Evolutionary conservation across 1,284 basidiomycete species (phyloP), one percentile per base, ranked within the genome.

Genomic region (Sanguinoderma infundibulare): DNA sequence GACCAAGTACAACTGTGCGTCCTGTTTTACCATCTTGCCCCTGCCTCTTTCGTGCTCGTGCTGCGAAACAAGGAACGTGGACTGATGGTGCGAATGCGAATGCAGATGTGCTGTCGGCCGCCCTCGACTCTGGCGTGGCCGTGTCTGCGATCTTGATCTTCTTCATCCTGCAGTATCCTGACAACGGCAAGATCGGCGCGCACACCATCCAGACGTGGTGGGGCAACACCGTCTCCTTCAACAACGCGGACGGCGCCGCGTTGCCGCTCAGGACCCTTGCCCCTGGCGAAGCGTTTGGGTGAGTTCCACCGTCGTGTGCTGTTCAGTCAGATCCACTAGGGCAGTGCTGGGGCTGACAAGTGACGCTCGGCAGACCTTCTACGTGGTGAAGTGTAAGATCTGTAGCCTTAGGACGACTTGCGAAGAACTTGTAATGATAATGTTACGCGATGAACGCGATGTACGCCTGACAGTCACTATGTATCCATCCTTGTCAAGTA

Each of bases 81-180:
- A 26, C n/a, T 54, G 42, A 36, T 24, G 46, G 34, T 46, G 47
- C 57, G 38, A 20, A 26, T 24, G 1, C 15, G 28, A 24, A 24
- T 30, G 5, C 38, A 78, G 78, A 84, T 62, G 83, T 86, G 52
- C 75, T 87, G 51, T 87, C 85, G 15, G 84, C 85, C 9, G 86
- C 82, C 3, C 72, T 88, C 63, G 84, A 84, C 72, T 80, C 86
- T 39, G 86, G 87, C n/a, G 79, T 89, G 12, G 87, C 87, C 0
- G 70, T 88, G 30, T 75, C 81, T 15, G 77, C 81, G 5, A 77
- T 90, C 51, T 62, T 88, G 62, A 86, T 90, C 59, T 90, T 90
- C 78, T 91, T 91, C 79, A 74, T 74, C 57, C 76, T 92, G 47
- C 85, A 90, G 71, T 91, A 86, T 66, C 90, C 90, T 2, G 68